Base-by-base conservation (phyloP, 345 rosid genomes). In the Moricandia arvensis region DNA sequence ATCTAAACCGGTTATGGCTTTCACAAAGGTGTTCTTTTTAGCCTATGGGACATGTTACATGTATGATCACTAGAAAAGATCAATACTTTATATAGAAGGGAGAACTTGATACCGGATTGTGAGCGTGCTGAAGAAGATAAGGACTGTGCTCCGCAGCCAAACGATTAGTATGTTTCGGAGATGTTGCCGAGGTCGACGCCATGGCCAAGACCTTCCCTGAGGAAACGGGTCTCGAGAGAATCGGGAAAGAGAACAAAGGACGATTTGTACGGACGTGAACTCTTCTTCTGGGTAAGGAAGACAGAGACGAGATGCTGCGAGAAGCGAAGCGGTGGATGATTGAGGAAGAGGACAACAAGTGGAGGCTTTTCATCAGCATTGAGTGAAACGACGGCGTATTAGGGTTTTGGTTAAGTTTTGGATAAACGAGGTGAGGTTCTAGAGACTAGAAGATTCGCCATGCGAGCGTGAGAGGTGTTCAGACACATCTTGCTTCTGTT, bases 51-150 rank as follows among this genome's bases (percentile, higher is more conserved):
- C n/a, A n/a, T n/a, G n/a, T n/a, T n/a, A n/a, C n/a, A n/a, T 54
- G 58, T 43, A 5, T 12, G 63, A 51, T 34, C 21, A 72, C 29
- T 11, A 15, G 3, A 13, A 59, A 75, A 76, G 49, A 53, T 37
- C 0, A 30, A 54, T 5, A 67, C 80, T 71, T 75, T 66, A 41
- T 3, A 16, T 24, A 59, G 7, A 15, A 43, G 17, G 18, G 27
- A 12, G 8, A 38, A 13, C 4, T 12, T 1, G 27, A 75, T 80
- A 94, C 96, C 43, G 96, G 98, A 73, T 91, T 94, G 69, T 90
- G 92, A 9, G 95, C 95, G 64, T 94, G 93, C 69, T 94, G 98
- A 68, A 89, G 98, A 65, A 91, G 94, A 80, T 89, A 94, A 29
- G 97, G 97, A 77, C 93, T 89, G 54, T 90, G 97, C 83, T 91